Evolutionary conservation across 495 filamentous ascomycete species (phyloP), one percentile per base, ranked within the genome.

Genomic region (Xylaria grammica): DNA sequence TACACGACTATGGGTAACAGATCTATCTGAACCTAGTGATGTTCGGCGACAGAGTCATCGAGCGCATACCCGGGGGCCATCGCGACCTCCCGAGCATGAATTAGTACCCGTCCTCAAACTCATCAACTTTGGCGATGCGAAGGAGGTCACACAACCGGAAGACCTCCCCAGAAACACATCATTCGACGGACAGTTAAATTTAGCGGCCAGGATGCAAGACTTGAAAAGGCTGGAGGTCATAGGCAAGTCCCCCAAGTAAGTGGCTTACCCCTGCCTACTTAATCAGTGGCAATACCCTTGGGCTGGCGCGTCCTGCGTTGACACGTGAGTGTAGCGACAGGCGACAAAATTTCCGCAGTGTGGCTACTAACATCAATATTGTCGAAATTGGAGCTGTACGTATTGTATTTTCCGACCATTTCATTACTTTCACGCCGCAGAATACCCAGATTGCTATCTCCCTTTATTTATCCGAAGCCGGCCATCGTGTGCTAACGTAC

Each of bases 41-140:
- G 50, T 53, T 53, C 13, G 30, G 50, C 15, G 17, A 53, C 15
- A 4, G 10, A 13, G 0, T 53, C 50, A n/a, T 13, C n/a, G 5
- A 34, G 4, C 27, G 6, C 44, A 13, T 29, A 17, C 26, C 1
- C 1, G 5, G 2, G 19, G 27, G 11, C 24, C 22, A 15, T n/a
- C 17, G 13, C 24, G 8, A 3, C 8, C 9, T 34, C 10, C 27
- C 29, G 50, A 53, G 50, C 50, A 53, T 36, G 15, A 22, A 4
- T 22, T 53, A 36, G 24, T 53, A 32, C 50, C 50, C 2, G 20
- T 22, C 7, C 50, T 53, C 29, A 53, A 53, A 36, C 50, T 53
- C 30, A 53, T 53, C 29, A 29, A 53, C 50, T 53, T 53, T 8
- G 29, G 50, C 5, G 29, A 53, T 0, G 29, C 27, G 19, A 9